Evolutionary conservation across 805 yeast genomes (phyloP), one percentile per base, ranked within the genome.

Genomic region (Saturnispora hagleri): DNA sequence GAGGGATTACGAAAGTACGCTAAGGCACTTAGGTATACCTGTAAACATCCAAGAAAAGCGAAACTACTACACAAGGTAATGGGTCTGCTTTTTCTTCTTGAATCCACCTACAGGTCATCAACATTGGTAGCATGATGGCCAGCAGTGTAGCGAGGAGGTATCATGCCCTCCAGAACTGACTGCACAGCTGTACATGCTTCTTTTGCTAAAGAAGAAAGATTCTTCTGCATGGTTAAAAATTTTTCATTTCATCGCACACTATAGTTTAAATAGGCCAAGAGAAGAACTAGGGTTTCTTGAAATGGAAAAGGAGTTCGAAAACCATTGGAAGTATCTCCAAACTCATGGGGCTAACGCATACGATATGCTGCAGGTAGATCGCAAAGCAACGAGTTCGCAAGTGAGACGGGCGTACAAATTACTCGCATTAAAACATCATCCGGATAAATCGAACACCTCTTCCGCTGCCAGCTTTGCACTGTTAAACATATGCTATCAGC

Each of bases 381-480:
- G 12, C 22, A 26, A 35, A n/a, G 49, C 55, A 3, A 15, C 52
- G 5, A 13, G 42, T 1, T 36, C 52, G 5, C 55, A 54, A 8
- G 55, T 69, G 17, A 56, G 65, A 28, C 62, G 60, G 33, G 66
- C 67, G 2, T 69, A 65, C 47, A 57, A 70, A 28, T 55, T 54
- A 36, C 58, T 60, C 42, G 72, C 71, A 2, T 53, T 69, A 31
- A 31, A 57, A 17, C 53, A 58, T 2, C 72, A 69, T 49, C 72
- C 72, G 1, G 72, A 69, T 56, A 69, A 67, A 57, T 66, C 67
- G 47, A 60, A 61, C 20, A 43, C 45, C 4, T 55, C 60, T 41
- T 66, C 71, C 8, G 60, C 57, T 43, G 62, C 57, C 36, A 41
- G 56, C 44, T 68, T 68, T 34, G 55, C 66, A 31, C 62, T 60